Percentiles rank a stretch among this genome's conserved stretches.
These are phyloP conservation scores for Trichoderma citrinoviride DNA, from an alignment of 2,329 filamentous ascomycete species.

Conservation along the genomic window DNA sequence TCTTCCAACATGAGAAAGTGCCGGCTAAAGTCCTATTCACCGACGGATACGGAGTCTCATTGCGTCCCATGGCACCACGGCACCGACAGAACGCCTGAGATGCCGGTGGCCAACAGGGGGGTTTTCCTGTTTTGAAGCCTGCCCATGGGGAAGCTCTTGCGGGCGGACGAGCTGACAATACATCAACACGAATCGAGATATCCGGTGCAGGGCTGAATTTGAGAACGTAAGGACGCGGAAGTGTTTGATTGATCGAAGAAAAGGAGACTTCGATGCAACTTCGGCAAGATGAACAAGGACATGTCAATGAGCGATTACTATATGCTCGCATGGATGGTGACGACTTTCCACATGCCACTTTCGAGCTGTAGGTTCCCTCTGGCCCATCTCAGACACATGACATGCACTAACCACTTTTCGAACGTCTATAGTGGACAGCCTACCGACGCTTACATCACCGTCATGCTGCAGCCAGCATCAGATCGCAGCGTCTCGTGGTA, in stretches of 20 bases:
- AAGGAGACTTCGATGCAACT: not conserved
- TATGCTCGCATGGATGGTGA: not conserved
- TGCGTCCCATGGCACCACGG: not conserved
- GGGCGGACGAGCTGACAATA: not conserved
- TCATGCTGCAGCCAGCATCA: not conserved
- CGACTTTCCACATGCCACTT: not conserved
- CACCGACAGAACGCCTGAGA: not conserved
- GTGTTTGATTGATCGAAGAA: too few relatives aligned
- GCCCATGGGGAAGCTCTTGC: not conserved
- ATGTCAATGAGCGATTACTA: not conserved
- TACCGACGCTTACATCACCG: not conserved
- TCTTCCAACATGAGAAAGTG: not conserved
- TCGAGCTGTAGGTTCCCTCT: not conserved
- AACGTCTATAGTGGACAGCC: not conserved
- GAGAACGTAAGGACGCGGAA: not conserved
- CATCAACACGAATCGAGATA: not conserved
- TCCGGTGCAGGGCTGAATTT: too few relatives aligned
- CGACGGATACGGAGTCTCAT: not conserved
- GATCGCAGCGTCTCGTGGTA: not conserved
- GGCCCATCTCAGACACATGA: not conserved
- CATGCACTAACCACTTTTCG: not conserved
- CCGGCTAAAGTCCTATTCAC: conserved; percentile 13
- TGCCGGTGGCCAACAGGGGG: not conserved
- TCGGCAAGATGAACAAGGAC: not conserved
- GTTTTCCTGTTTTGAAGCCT: not conserved